Conservation (phyloP, 108 stramenopile species). For the Cylindrotheca fusiformis region DNA sequence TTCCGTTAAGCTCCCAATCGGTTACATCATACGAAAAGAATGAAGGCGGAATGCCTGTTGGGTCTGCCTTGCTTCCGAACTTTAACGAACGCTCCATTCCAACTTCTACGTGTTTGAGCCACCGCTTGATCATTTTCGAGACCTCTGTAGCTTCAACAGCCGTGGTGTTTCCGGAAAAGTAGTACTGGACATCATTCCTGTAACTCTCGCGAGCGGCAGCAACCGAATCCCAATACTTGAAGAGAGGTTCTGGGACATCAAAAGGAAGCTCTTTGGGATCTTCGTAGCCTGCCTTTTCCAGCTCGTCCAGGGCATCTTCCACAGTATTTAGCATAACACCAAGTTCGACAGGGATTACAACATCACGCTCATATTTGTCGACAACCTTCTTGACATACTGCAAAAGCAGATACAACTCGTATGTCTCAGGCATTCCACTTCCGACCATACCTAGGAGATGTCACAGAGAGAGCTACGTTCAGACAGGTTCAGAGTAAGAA, state of each 20-base stretch:
- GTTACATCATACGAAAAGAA: constrained; percentile 88
- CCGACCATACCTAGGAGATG: constrained; percentile 57
- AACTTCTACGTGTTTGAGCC: constrained; percentile 71
- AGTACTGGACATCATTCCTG: constrained; percentile 71
- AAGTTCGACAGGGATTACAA: constrained; percentile 78
- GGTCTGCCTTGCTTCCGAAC: constrained; percentile 82
- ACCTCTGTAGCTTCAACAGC: constrained; percentile 56
- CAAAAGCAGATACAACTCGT: constrained; percentile 82
- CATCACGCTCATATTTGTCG: constrained; percentile 61
- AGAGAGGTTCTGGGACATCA: constrained; percentile 76
- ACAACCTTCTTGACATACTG: constrained; percentile 77
- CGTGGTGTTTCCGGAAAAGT: constrained; percentile 84
- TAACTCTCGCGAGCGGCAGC: constrained; percentile 87
- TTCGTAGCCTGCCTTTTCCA: constrained; percentile 62
- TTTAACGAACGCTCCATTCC: constrained; percentile 81
- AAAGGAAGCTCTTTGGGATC: constrained; percentile 64
- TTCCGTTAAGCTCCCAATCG: constrained; percentile 57
- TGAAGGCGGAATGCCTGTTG: constrained; percentile 79
- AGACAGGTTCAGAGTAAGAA: not conserved
- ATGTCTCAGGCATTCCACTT: constrained; percentile 90
- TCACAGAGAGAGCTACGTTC: constrained; percentile 6
- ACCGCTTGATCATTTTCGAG: constrained; percentile 59
- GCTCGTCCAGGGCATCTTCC: constrained; percentile 69
- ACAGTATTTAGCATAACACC: constrained; percentile 61
- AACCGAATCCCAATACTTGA: constrained; percentile 89